Conservation (phyloP, 2,329 filamentous ascomycete genomes). For the Penicillium sp. region DNA sequence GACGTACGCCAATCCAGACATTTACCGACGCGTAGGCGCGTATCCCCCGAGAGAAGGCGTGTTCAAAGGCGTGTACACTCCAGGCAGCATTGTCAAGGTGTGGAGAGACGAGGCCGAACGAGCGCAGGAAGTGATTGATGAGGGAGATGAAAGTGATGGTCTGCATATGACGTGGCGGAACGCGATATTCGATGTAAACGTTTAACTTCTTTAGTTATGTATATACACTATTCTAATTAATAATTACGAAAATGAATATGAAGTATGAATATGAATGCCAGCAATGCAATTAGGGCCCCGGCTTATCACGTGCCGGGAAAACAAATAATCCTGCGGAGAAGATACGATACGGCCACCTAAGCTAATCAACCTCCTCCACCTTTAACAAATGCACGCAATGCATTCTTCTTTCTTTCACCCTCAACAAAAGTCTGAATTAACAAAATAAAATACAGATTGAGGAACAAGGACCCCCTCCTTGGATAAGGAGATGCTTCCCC, state of each 20-base stretch:
- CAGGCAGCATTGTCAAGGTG: slow-evolving; percentile 82
- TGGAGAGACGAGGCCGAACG: slow-evolving; percentile 74
- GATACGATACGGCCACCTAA: slow-evolving; percentile 14
- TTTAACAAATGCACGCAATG: neutral
- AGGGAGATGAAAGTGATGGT: slow-evolving; percentile 54
- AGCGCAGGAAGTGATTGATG: slow-evolving; percentile 68
- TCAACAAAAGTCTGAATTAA: neutral
- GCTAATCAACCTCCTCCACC: neutral
- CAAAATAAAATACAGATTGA: neutral
- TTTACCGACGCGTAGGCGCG: slow-evolving; percentile 70
- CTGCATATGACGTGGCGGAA: slow-evolving; percentile 64
- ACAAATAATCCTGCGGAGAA: slow-evolving; percentile 12
- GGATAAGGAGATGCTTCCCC: slow-evolving; percentile 29
- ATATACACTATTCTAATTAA: too few relatives aligned
- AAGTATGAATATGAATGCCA: neutral
- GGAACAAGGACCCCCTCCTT: neutral
- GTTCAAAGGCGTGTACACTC: slow-evolving; percentile 82
- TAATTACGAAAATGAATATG: too few relatives aligned
- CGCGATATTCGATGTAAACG: slow-evolving; percentile 61
- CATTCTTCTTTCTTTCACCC: neutral
- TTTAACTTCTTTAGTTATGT: neutral
- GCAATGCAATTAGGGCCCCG: neutral
- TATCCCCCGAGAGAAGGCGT: slow-evolving; percentile 58
- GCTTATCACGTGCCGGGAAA: slow-evolving; percentile 7
- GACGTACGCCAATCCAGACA: slow-evolving; percentile 68